A percentile compares a stretch with the other conserved stretches of the same genome.
phyloP scores from a whole-genome alignment of 2,329 filamentous ascomycete genomes.

The Colletotrichum agaves region DNA sequence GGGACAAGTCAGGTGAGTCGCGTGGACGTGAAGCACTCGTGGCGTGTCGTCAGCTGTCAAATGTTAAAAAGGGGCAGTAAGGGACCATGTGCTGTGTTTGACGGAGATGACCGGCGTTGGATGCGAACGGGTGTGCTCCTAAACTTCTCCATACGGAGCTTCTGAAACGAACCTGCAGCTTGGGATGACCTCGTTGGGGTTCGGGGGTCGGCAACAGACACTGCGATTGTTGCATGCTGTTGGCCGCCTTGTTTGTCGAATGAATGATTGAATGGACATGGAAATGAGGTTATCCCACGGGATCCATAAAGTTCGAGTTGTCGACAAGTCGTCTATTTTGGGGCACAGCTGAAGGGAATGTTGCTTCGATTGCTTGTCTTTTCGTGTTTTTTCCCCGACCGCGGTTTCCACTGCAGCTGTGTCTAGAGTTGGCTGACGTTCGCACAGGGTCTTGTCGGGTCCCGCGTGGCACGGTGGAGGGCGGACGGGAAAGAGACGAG shows the following conservation, averaged over 20 bases:
- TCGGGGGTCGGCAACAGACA: neutral
- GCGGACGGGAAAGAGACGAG: slow-evolving; percentile 22
- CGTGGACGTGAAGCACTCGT: neutral
- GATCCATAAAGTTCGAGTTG: neutral
- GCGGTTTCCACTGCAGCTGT: slow-evolving; percentile 21
- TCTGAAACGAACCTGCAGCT: slow-evolving; percentile 36
- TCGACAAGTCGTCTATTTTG: slow-evolving; percentile 15
- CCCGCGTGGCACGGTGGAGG: slow-evolving; percentile 28
- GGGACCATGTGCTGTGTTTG: slow-evolving; percentile 24
- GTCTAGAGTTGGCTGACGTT: slow-evolving; percentile 26
- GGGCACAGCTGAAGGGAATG: neutral
- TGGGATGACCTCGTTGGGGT: slow-evolving; percentile 13
- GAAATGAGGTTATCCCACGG: slow-evolving; percentile 1
- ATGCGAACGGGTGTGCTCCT: slow-evolving; percentile 15
- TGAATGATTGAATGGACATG: slow-evolving; percentile 10
- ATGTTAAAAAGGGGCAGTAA: slow-evolving; percentile 21
- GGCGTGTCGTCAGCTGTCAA: slow-evolving; percentile 19
- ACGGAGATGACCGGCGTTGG: slow-evolving; percentile 36
- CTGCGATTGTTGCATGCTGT: slow-evolving; percentile 21
- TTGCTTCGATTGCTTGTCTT: slow-evolving; percentile 21
- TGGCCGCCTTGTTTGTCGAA: slow-evolving; percentile 7
- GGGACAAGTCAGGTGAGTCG: slow-evolving; percentile 6
- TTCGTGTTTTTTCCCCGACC: slow-evolving; percentile 29
- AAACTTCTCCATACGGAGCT: slow-evolving; percentile 20
- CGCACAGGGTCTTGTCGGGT: slow-evolving; percentile 25